A percentile compares a stretch with the other conserved stretches of the same genome.
These are phyloP conservation scores for Caloboletus inedulis DNA, from an alignment of 1,284 basidiomycete genomes.

Conservation along the genomic window DNA sequence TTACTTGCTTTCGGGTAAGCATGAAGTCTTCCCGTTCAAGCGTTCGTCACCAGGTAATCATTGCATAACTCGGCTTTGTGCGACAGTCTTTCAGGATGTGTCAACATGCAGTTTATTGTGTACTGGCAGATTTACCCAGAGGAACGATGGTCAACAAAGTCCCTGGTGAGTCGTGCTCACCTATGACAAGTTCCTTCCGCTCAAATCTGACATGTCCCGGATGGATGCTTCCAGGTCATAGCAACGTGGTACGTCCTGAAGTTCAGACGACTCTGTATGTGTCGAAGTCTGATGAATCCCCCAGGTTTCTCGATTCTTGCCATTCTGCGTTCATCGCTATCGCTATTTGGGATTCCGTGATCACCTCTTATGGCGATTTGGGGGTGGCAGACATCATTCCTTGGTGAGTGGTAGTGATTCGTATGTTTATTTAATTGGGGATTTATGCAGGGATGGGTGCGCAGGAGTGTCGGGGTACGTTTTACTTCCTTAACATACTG, in stretches of 20 bases:
- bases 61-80: neutral
- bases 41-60: neutral
- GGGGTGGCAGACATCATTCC: slow-evolving; percentile 14
- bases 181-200: neutral
- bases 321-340: slow-evolving; percentile 22
- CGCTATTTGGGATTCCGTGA: slow-evolving; percentile 26
- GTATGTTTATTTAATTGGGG: neutral
- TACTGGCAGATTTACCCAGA: slow-evolving; percentile 21
- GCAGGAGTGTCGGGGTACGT: slow-evolving; percentile 28
- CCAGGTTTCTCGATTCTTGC: slow-evolving; percentile 22
- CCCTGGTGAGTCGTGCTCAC: slow-evolving; percentile 23
- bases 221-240: slow-evolving; percentile 14
- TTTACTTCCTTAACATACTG: neutral
- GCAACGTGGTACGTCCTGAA: slow-evolving; percentile 18
- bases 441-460: neutral
- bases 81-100: slow-evolving; percentile 26
- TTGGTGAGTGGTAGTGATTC: slow-evolving; percentile 18
- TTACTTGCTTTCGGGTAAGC: slow-evolving; percentile 24
- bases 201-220: neutral
- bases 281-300: neutral
- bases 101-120: slow-evolving; percentile 26
- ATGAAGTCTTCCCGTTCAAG: neutral
- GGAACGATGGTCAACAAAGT: slow-evolving; percentile 19
- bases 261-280: neutral
- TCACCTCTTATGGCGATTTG: slow-evolving; percentile 19